A percentile compares a stretch with the other conserved stretches of the same genome.
Evolutionary conservation across 495 filamentous ascomycete genomes (phyloP).

Genomic region (Amniculicola lignicola): DNA sequence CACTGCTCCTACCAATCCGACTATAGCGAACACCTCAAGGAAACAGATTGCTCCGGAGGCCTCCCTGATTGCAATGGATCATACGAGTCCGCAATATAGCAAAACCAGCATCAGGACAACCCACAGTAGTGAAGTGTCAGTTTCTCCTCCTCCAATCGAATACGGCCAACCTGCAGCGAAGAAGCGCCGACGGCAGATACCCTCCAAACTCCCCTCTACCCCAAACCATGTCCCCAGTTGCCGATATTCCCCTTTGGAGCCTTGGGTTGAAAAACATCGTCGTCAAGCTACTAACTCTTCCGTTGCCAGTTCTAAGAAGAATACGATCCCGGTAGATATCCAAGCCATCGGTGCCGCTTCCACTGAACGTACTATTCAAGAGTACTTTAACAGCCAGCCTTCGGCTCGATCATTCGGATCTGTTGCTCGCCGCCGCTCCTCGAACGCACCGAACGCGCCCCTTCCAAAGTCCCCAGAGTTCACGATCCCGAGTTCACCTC

Average conservation of each 20-base stretch:
- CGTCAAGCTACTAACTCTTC: neutral
- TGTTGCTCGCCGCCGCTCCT: neutral
- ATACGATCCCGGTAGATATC: neutral
- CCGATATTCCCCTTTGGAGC: neutral
- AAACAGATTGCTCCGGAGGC: neutral
- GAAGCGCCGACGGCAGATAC: too few relatives aligned
- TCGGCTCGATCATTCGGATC: neutral
- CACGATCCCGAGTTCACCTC: neutral
- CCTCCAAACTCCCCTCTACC: too few relatives aligned
- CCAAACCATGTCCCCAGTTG: neutral
- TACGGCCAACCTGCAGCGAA: too few relatives aligned
- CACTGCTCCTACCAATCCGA: too few relatives aligned
- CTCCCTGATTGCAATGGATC: neutral
- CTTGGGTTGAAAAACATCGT: neutral
- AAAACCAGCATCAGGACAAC: neutral
- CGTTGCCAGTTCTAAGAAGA: too few relatives aligned
- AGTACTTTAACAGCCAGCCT: conserved; percentile 16
- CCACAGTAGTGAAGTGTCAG: neutral
- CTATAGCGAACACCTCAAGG: neutral
- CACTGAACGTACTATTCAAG: conserved; percentile 5
- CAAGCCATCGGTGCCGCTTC: conserved; percentile 1
- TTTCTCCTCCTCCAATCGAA: too few relatives aligned
- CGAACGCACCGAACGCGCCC: neutral
- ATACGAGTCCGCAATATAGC: neutral
- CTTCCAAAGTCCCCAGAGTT: neutral